phyloP scores from a whole-genome alignment of 176 grass and related monocot species.

The Musa acuminata region DNA sequence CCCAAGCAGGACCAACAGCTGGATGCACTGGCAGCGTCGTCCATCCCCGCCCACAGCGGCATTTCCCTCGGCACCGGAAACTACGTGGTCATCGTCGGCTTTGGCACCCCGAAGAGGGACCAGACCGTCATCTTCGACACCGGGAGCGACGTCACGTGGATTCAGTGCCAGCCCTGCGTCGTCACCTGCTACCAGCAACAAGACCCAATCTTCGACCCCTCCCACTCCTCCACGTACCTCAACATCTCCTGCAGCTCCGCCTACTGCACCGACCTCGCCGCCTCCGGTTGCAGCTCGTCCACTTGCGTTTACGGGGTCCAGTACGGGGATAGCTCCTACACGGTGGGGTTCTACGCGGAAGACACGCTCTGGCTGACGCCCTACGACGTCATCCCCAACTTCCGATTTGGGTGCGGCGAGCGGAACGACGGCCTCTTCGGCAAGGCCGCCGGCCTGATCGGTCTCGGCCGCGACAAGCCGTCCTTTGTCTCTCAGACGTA shows the following conservation, averaged over 20 bases:
- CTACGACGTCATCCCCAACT: conserved; percentile 16
- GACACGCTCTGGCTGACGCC: conserved; percentile 43
- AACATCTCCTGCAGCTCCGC: conserved; percentile 64
- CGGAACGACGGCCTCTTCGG: conserved; percentile 62
- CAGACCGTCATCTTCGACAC: conserved; percentile 31
- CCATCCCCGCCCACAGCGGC: background rate
- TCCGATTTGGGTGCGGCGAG: conserved; percentile 71
- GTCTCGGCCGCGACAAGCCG: conserved; percentile 46
- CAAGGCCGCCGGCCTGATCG: conserved; percentile 43
- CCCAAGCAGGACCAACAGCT: background rate
- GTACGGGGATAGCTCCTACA: conserved; percentile 71
- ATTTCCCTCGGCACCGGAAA: background rate
- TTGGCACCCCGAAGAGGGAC: conserved; percentile 20
- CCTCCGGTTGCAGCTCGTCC: conserved; percentile 11
- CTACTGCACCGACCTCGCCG: conserved; percentile 44
- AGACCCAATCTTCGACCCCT: conserved; percentile 44
- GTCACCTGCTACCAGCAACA: conserved; percentile 35
- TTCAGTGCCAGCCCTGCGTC: conserved; percentile 25
- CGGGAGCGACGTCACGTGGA: conserved; percentile 28
- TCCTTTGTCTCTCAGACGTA: conserved; percentile 54
- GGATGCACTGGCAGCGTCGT: background rate
- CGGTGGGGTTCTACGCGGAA: conserved; percentile 50
- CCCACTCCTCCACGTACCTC: conserved; percentile 57
- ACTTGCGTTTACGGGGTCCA: conserved; percentile 47
- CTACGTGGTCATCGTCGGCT: conserved; percentile 35